A percentile compares a stretch with the other conserved stretches of the same genome.
These are phyloP conservation scores for Kuraishia hungarica DNA, from an alignment of 805 yeast genomes.

Conservation along the genomic window DNA sequence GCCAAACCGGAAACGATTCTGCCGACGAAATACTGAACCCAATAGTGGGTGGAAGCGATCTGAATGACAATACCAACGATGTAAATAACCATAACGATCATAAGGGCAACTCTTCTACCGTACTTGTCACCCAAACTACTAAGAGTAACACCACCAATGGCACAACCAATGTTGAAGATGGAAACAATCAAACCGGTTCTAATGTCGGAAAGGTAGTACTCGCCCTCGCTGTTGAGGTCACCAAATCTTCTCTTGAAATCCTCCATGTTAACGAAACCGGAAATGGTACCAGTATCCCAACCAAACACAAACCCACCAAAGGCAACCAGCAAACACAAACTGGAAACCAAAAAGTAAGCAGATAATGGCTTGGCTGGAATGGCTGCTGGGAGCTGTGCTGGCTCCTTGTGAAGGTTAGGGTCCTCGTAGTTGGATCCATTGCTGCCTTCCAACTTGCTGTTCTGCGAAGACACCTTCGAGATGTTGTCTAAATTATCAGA, in stretches of 20 bases:
- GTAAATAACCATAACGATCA: conserved; percentile 45
- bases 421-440: background rate
- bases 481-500: background rate
- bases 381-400: conserved; percentile 3
- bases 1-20: conserved; percentile 50
- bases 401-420: background rate
- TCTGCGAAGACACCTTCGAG: background rate
- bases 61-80: conserved; percentile 55
- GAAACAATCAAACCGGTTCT: conserved; percentile 60
- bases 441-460: background rate
- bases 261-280: conserved; percentile 61
- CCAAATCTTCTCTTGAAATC: conserved; percentile 50
- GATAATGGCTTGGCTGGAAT: conserved; percentile 15
- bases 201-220: conserved; percentile 34
- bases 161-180: conserved; percentile 65
- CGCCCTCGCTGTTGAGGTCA: conserved; percentile 29
- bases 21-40: conserved; percentile 62
- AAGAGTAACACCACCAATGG: conserved; percentile 58
- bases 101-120: conserved; percentile 54
- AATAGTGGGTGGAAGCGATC: conserved; percentile 40
- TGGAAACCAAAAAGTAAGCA: conserved; percentile 17
- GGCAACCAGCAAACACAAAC: conserved; percentile 48
- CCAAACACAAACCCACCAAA: conserved; percentile 76
- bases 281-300: conserved; percentile 73
- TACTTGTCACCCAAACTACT: conserved; percentile 48